phyloP scores from a whole-genome alignment of 257 asterid genomes.

The Capsicum rhomboideum region DNA sequence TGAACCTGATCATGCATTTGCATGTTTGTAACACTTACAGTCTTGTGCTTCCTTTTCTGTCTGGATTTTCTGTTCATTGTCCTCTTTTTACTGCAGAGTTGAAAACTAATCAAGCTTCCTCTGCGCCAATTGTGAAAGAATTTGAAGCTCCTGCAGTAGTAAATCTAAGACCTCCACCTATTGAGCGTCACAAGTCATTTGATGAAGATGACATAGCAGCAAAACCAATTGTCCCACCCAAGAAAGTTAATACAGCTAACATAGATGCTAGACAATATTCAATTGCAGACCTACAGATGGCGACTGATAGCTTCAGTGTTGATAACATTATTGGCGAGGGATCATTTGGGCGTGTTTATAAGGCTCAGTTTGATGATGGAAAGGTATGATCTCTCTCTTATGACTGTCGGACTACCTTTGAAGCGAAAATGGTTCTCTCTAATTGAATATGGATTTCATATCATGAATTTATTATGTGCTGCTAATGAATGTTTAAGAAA shows the following conservation, averaged over 20 bases:
- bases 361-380: slow-evolving; percentile 74
- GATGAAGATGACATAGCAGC: slow-evolving; percentile 59
- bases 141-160: slow-evolving; percentile 54
- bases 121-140: slow-evolving; percentile 32
- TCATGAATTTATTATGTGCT: background rate
- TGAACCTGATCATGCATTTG: background rate
- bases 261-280: slow-evolving; percentile 59
- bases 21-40: background rate
- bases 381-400: slow-evolving; percentile 34
- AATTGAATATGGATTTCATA: background rate
- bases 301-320: slow-evolving; percentile 74
- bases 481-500: background rate
- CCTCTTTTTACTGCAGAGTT: slow-evolving; percentile 31
- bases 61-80: background rate
- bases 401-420: background rate
- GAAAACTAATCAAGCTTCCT: slow-evolving; percentile 47
- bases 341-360: slow-evolving; percentile 77
- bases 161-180: slow-evolving; percentile 76
- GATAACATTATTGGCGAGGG: slow-evolving; percentile 92
- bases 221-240: slow-evolving; percentile 58
- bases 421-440: background rate
- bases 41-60: background rate
- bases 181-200: slow-evolving; percentile 70
- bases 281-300: slow-evolving; percentile 87
- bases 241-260: slow-evolving; percentile 48